Evolutionary conservation across 2,329 filamentous ascomycete species (phyloP), one percentile per base, ranked within the genome.

Genomic region (Penicillium sp.): DNA sequence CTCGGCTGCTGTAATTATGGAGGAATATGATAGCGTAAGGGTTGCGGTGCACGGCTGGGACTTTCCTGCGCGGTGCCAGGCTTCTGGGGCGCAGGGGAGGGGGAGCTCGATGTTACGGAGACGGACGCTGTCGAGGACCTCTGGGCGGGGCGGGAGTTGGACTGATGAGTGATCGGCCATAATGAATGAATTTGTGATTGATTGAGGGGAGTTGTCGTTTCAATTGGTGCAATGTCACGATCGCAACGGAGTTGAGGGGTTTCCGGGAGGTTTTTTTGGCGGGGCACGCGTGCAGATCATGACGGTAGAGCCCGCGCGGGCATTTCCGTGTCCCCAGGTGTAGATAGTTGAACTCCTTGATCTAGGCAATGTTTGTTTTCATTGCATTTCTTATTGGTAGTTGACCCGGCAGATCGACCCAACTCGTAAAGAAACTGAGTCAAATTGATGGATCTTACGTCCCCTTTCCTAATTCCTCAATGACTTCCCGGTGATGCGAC

Each of bases 11-110:
- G 70, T 67, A 32, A 76, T 69, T 35, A 68, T 70, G 18, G 69
- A 73, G 5, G 73, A 73, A 54, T 76, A 75, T 14, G 74, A 73
- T 40, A 79, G 63, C 38, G 74, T 74, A 11, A 79, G 61, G 16
- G 72, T 76, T 49, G 75, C 69, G 10, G 69, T 70, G 55, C 75
- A 73, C 39, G 78, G 78, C 57, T 80, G 78, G 0, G 73, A 61
- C 60, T 79, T 79, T 42, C 64, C 70, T 14, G 62, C 58, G 14
- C 77, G 75, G 51, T 74, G 72, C 78, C 78, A 80, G 55, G 76
- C 70, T 61, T 80, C 77, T 39, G 72, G 72, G 16, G 71, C 74
- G 29, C 73, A 68, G 39, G 74, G 72, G 35, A 78, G 64, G 32
- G 76, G 71, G 41, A 78, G 73, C 40, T 71, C 69, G 56, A 79